Percentiles rank a stretch among this genome's conserved stretches.
These are phyloP conservation scores for Vicia faba DNA, from an alignment of 306 rosid genomes.

Conservation along the genomic window DNA sequence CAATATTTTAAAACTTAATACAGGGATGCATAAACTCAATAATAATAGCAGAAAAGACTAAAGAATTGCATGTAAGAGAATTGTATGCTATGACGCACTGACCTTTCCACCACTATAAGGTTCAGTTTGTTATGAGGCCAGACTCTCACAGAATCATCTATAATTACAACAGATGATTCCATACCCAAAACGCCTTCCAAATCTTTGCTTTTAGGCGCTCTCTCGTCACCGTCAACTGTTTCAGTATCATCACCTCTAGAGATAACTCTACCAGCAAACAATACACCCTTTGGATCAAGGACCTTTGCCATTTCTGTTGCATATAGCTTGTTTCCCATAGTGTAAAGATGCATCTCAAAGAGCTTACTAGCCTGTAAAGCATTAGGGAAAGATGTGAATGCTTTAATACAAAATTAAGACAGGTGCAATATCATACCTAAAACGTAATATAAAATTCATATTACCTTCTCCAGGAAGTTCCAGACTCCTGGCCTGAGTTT, in stretches of 20 bases:
- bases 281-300: conserved; percentile 85
- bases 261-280: conserved; percentile 93
- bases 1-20: conserved; percentile 41
- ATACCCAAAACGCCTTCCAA: conserved; percentile 98
- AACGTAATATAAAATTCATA: conserved; percentile 21
- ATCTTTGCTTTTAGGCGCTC: conserved; percentile 77
- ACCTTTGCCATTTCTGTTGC: conserved; percentile 99
- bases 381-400: conserved; percentile 31
- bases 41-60: conserved; percentile 15
- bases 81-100: conserved; percentile 29
- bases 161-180: conserved; percentile 93
- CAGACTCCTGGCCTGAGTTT: conserved; percentile 97
- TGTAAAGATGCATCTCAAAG: conserved; percentile 94
- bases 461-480: conserved; percentile 96
- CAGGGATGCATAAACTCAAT: conserved; percentile 31
- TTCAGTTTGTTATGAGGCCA: conserved; percentile 99
- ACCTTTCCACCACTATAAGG: conserved; percentile 98
- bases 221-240: conserved; percentile 46
- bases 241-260: conserved; percentile 94
- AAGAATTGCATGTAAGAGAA: conserved; percentile 13
- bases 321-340: conserved; percentile 97
- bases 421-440: conserved; percentile 20
- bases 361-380: conserved; percentile 87
- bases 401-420: conserved; percentile 26
- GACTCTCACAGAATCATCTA: conserved; percentile 98